Evolutionary conservation across 768 basidiomycete genomes (phyloP).

Genomic region (Dacryopinax primogenitus): DNA sequence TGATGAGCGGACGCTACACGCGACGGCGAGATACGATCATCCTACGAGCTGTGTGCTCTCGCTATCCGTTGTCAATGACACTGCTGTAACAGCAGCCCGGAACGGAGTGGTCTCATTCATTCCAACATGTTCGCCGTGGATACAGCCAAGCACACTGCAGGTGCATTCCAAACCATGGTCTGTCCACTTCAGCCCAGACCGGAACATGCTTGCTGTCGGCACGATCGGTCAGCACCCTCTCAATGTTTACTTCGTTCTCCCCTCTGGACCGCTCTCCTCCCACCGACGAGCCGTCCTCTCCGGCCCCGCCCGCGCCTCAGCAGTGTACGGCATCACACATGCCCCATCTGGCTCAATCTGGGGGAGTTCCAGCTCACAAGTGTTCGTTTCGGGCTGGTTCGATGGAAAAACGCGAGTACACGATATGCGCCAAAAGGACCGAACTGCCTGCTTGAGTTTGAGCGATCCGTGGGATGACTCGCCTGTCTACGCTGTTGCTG

Average conservation of each 20-base stretch:
- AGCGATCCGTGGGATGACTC: constrained; percentile 49
- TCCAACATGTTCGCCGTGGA: background rate
- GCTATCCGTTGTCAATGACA: background rate
- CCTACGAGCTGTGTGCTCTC: background rate
- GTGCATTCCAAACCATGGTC: background rate
- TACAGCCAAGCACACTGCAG: background rate
- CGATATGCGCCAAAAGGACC: constrained; percentile 43
- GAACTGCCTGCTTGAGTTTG: constrained; percentile 48
- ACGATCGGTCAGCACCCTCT: background rate
- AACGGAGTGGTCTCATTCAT: background rate
- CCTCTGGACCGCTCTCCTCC: background rate
- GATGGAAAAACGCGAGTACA: constrained; percentile 62
- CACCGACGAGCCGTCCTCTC: constrained; percentile 16
- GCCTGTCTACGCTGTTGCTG: constrained; percentile 62
- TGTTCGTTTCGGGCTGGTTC: constrained; percentile 71
- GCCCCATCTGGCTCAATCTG: constrained; percentile 51
- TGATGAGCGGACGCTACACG: background rate
- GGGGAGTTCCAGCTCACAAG: constrained; percentile 48
- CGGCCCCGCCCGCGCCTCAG: constrained; percentile 27
- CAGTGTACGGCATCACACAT: constrained; percentile 59
- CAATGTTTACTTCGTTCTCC: background rate
- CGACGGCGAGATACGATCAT: background rate
- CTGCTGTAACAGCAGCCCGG: background rate
- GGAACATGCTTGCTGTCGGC: background rate
- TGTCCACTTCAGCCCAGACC: background rate